Percentiles rank a stretch among this genome's conserved stretches.
Evolutionary conservation across 2,329 filamentous ascomycete species (phyloP).

Genomic region (Aspergillus luchuensis): DNA sequence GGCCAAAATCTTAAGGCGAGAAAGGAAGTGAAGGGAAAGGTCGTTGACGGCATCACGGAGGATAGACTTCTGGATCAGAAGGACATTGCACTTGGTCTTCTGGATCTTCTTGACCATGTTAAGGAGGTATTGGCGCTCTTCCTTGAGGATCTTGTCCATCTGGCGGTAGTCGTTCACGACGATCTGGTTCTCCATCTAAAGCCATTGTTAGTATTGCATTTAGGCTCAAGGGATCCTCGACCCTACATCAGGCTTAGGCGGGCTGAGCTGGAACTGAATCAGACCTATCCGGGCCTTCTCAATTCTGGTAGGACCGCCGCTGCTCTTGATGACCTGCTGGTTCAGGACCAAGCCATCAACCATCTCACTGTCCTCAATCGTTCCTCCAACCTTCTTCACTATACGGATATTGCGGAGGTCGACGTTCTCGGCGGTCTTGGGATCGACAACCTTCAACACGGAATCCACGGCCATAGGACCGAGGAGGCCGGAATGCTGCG

Average conservation of each 20-base stretch:
- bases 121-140: slow-evolving; percentile 94
- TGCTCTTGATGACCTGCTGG: slow-evolving; percentile 90
- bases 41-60: slow-evolving; percentile 97
- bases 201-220: slow-evolving; percentile 2
- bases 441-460: slow-evolving; percentile 91
- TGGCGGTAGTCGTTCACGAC: slow-evolving; percentile 99
- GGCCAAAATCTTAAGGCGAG: slow-evolving; percentile 91
- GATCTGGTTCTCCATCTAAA: slow-evolving; percentile 97
- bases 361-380: slow-evolving; percentile 97
- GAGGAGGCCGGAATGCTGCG: slow-evolving; percentile 90
- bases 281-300: slow-evolving; percentile 97
- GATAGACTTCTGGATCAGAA: slow-evolving; percentile 98
- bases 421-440: slow-evolving; percentile 93
- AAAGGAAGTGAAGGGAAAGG: slow-evolving; percentile 92
- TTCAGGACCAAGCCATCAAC: slow-evolving; percentile 91
- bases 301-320: slow-evolving; percentile 85
- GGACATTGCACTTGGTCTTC: slow-evolving; percentile 98
- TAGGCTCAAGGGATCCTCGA: not conserved
- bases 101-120: slow-evolving; percentile 99
- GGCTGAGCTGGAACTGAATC: slow-evolving; percentile 98
- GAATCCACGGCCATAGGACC: slow-evolving; percentile 98
- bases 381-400: slow-evolving; percentile 95
- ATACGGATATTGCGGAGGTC: slow-evolving; percentile 96
- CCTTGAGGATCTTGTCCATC: slow-evolving; percentile 99
- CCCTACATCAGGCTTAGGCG: slow-evolving; percentile 90